Base-by-base conservation (phyloP, 1,139 yeast genomes). In the Schwanniomyces etchellsii region DNA sequence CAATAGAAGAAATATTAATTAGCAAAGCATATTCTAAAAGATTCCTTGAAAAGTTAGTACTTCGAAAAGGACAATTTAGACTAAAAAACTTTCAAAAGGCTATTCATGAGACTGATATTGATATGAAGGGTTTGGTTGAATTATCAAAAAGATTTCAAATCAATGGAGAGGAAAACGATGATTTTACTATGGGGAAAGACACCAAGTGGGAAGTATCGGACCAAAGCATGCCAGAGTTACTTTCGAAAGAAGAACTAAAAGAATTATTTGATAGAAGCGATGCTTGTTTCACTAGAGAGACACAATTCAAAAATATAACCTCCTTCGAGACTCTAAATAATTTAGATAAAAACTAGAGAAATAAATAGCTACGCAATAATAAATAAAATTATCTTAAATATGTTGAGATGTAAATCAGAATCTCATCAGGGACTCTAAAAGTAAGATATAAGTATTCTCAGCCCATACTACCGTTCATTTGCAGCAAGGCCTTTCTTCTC, bases 1-100 rank as follows among this genome's bases (percentile, higher is more conserved):
- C 96, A 0, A 74, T 89, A 23, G 98, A 91, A 55, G 91, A 86
- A 47, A 69, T 84, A 14, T 64, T 91, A 30, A 67, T 91, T 25
- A 76, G 82, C 20, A 75, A 77, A 41, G 91, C 95, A 3, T 81
- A 80, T 23, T 72, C 81, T 13, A 91, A 89, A 54, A 68, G 95
- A 38, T 77, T 75, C 35, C 64, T 91, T 35, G 96, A 88, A 44
- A 79, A 78, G 46, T 57, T 88, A 42, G 86, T 91, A 14, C 89
- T 91, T 35, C 91, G 83, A 50, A 65, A 80, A 67, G 96, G 96
- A 4, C 74, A 77, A 33, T 86, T 86, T 56, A 78, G 77, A 42
- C 62, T 77, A 38, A 63, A 62, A 31, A 64, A 60, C 34, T 42
- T 64, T 16, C 39, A 42, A 33, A 35, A 37, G 21, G 30, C 45